phyloP scores from a whole-genome alignment of 352 stramenopile species.

The Pythium phragmiticola region DNA sequence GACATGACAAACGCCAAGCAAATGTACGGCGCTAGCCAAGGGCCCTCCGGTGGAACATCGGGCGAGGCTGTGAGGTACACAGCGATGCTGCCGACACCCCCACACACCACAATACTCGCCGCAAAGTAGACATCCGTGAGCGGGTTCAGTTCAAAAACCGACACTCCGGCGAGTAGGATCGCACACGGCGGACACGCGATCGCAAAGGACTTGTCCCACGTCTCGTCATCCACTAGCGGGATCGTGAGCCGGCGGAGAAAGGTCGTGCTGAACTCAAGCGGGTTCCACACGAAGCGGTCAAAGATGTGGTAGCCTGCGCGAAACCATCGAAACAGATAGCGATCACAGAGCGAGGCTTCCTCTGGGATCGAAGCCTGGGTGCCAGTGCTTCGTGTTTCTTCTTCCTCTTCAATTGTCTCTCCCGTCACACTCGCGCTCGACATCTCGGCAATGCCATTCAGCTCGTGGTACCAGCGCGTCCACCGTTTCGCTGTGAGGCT shows the following conservation, averaged over 20 bases:
- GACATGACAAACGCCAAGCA: constrained; percentile 82
- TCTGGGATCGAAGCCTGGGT: not conserved
- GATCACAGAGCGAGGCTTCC: constrained; percentile 14
- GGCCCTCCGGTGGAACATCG: constrained; percentile 41
- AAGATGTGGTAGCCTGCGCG: constrained; percentile 36
- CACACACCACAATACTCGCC: constrained; percentile 37
- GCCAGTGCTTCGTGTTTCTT: not conserved
- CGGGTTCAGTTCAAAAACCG: constrained; percentile 47
- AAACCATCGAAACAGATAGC: constrained; percentile 22
- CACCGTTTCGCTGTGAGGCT: constrained; percentile 55
- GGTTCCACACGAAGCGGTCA: constrained; percentile 59
- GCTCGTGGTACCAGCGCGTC: constrained; percentile 62
- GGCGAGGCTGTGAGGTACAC: constrained; percentile 37
- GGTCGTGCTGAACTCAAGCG: constrained; percentile 64
- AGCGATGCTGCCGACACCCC: constrained; percentile 39
- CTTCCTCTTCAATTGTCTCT: constrained; percentile 26
- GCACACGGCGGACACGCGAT: constrained; percentile 65
- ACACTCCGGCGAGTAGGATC: constrained; percentile 53
- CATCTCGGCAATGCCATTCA: constrained; percentile 64
- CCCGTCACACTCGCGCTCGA: constrained; percentile 30
- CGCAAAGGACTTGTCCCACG: constrained; percentile 75
- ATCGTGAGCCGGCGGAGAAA: constrained; percentile 74
- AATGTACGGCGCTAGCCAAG: constrained; percentile 53
- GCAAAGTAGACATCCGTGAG: constrained; percentile 52
- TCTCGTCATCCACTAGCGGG: constrained; percentile 75